Evolutionary conservation across 1,139 yeast genomes (phyloP).

Genomic region (Zygotorulaspora mrakii): DNA sequence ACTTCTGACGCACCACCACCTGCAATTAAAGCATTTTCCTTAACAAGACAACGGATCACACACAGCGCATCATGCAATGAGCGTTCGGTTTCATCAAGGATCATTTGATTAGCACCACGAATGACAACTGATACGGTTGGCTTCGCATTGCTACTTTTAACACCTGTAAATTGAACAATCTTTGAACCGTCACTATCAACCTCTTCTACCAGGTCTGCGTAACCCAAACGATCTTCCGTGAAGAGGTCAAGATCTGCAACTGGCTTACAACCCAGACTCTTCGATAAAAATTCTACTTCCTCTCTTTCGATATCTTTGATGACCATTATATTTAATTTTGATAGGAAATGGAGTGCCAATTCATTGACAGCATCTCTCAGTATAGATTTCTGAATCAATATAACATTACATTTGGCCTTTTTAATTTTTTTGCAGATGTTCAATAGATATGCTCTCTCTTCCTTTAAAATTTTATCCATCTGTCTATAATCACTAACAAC

Average conservation of each 20-base stretch:
- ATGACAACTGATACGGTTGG: conserved; percentile 89
- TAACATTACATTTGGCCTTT: conserved; percentile 93
- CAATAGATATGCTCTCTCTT: conserved; percentile 90
- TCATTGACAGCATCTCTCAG: conserved; percentile 97
- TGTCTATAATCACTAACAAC: conserved; percentile 97
- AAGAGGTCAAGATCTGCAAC: conserved; percentile 92
- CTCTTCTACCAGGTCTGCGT: conserved; percentile 91
- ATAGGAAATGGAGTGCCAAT: conserved; percentile 86
- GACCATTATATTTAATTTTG: conserved; percentile 89
- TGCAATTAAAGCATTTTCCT: conserved; percentile 90
- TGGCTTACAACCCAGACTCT: conserved; percentile 90
- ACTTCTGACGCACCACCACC: conserved; percentile 99
- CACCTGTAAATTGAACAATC: conserved; percentile 86
- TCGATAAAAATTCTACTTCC: conserved; percentile 89
- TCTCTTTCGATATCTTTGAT: conserved; percentile 95
- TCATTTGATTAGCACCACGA: conserved; percentile 89
- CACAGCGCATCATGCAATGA: conserved; percentile 96
- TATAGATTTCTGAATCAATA: conserved; percentile 90
- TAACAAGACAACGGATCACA: conserved; percentile 91
- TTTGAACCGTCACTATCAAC: conserved; percentile 89
- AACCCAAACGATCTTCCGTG: conserved; percentile 86
- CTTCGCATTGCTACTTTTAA: conserved; percentile 48
- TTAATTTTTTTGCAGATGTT: conserved; percentile 95
- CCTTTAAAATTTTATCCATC: conserved; percentile 97
- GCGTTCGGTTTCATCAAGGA: conserved; percentile 93